Percentiles rank a stretch among this genome's conserved stretches.
phyloP scores from a whole-genome alignment of 2,329 filamentous ascomycete genomes.

The Monosporascus sp. region DNA sequence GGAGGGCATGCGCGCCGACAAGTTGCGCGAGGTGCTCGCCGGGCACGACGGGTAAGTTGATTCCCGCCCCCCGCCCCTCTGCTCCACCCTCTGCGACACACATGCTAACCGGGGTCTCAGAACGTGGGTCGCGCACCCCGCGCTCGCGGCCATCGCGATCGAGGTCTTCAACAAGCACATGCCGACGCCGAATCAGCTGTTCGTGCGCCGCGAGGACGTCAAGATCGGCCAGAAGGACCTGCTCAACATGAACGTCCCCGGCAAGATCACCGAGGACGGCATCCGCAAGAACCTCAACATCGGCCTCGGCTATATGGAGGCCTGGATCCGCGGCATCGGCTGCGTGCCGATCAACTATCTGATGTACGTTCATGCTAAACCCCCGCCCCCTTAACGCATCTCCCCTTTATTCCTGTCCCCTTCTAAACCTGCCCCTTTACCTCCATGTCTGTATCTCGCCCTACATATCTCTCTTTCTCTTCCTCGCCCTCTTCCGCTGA shows the following conservation, averaged over 20 bases:
- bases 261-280: constrained; percentile 84
- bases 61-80: neutral
- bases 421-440: no score
- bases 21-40: constrained; percentile 90
- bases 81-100: neutral
- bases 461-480: no score
- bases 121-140: constrained; percentile 96
- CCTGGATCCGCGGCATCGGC: constrained; percentile 89
- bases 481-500: no score
- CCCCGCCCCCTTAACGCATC: neutral
- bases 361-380: constrained; percentile 52
- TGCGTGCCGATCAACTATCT: constrained; percentile 97
- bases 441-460: no score
- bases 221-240: constrained; percentile 81
- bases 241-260: constrained; percentile 96
- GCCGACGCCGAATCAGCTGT: constrained; percentile 96
- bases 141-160: constrained; percentile 78
- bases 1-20: constrained; percentile 88
- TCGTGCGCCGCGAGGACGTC: constrained; percentile 85
- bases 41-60: constrained; percentile 74
- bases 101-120: constrained; percentile 17
- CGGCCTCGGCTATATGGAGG: constrained; percentile 96
- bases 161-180: constrained; percentile 98
- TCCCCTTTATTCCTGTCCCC: neutral
- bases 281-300: constrained; percentile 98